Base-by-base conservation (phyloP, 495 filamentous ascomycete genomes). In the Daldinia vernicosa region DNA sequence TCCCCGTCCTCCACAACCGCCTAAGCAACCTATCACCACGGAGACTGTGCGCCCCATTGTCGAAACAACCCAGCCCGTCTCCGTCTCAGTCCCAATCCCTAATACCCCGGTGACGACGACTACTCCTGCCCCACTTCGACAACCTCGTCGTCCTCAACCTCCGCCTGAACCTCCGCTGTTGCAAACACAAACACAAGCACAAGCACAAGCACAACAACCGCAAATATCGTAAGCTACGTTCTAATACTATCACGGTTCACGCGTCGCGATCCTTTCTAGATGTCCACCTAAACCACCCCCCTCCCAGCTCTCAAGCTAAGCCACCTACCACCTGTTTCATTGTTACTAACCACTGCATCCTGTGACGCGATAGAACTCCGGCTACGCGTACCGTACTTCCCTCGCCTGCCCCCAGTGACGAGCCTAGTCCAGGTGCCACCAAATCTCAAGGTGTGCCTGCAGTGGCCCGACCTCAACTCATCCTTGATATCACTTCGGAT, bases 391-490 rank as follows among this genome's bases (percentile, higher is more conserved):
- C 71, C 40, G 74, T 86, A 26, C 80, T 88, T 45, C 87, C 83
- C 1, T 88, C 88, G 14, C 87, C 87, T 43, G 81, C 85, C 17
- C 83, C 85, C 3, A 89, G 84, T 74, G 83, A 87, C 66, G 86
- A 86, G 55, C 80, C 80, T 19, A 86, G 82, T 66, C 83, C 82
- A 32, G 76, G 69, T 56, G 43, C 76, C 9, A 74, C 32, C 63
- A 55, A 81, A 76, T 33, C 79, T 74, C 26, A 76, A 75, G 53
- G 33, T 17, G 32, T 64, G 15, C 47, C 63, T 30, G 66, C 74
- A 17, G 61, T 76, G 1, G 77, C 74, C 19, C 59, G 73, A 24
- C 74, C 76, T 28, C 77, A 74, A 1, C 80, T 82, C 37, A 75
- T 70, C 32, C 60, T 67, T 14, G 65, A 76, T 32, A 57, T 32